A percentile compares a stretch with the other conserved stretches of the same genome.
These are phyloP conservation scores for Zymoseptoria passerinii DNA, from an alignment of 2,329 filamentous ascomycete species.

Conservation along the genomic window DNA sequence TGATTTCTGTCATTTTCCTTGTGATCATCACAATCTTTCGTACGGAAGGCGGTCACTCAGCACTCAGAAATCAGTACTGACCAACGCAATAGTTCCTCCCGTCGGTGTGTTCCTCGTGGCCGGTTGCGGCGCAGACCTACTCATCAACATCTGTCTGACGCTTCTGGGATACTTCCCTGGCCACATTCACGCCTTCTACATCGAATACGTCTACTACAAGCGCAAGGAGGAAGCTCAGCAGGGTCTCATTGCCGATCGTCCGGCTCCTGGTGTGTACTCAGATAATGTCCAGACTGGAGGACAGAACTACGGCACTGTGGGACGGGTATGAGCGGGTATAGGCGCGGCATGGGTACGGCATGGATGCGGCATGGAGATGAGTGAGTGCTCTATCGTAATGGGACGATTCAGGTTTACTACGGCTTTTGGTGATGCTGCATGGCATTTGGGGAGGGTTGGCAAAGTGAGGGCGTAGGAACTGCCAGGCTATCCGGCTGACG, in stretches of 20 bases:
- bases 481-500: background rate
- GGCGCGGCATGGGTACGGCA: too few relatives aligned
- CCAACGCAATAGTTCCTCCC: conserved; percentile 35
- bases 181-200: conserved; percentile 63
- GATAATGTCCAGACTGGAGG: conserved; percentile 66
- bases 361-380: too few relatives aligned
- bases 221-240: conserved; percentile 49
- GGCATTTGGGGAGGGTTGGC: background rate
- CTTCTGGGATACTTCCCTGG: conserved; percentile 59
- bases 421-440: background rate
- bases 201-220: conserved; percentile 77
- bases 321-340: background rate
- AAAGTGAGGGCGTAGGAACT: background rate
- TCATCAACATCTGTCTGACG: conserved; percentile 39
- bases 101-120: conserved; percentile 41
- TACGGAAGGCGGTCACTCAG: conserved; percentile 17
- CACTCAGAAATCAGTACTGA: conserved; percentile 2
- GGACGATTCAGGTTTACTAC: background rate
- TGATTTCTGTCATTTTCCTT: conserved; percentile 32
- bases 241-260: conserved; percentile 46
- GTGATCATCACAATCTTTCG: conserved; percentile 40
- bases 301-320: conserved; percentile 24
- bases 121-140: conserved; percentile 42
- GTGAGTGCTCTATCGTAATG: background rate
- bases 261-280: conserved; percentile 63